These are phyloP conservation scores for Magnusiomyces magnusii DNA, from an alignment of 1,139 yeast species.

Conservation along the genomic window DNA sequence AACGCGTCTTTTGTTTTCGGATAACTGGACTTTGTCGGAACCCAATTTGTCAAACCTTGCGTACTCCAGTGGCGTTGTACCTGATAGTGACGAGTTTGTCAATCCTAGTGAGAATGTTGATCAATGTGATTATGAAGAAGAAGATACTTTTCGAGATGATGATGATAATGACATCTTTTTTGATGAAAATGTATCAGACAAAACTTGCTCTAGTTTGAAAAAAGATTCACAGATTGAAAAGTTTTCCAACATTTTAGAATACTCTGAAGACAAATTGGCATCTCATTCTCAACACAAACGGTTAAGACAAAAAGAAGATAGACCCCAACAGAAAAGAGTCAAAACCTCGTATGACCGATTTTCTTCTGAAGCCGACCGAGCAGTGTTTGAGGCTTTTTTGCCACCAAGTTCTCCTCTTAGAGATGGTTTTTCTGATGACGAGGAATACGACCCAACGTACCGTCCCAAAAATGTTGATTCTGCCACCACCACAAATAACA, in stretches of 20 bases:
- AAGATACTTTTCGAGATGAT: background rate
- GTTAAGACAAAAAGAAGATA: background rate
- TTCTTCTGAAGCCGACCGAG: background rate
- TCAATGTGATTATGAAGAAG: background rate
- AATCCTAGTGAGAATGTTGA: background rate
- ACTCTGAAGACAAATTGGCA: no score
- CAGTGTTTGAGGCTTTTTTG: background rate
- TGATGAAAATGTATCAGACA: background rate
- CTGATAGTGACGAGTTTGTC: background rate
- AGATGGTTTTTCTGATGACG: background rate
- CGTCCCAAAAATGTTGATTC: background rate
- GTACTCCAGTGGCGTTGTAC: background rate
- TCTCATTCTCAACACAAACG: background rate
- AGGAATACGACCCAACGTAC: background rate
- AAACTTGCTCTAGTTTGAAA: background rate
- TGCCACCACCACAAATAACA: background rate
- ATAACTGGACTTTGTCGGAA: background rate
- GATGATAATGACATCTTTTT: background rate
- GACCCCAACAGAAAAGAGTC: background rate
- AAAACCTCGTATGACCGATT: background rate
- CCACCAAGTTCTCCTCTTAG: background rate
- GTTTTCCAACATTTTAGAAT: background rate
- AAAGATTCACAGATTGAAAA: background rate
- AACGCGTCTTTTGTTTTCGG: background rate
- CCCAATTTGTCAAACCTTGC: background rate